A percentile compares a stretch with the other conserved stretches of the same genome.
Conservation (phyloP, 1,284 basidiomycete species). For the Dichomitus squalens region DNA sequence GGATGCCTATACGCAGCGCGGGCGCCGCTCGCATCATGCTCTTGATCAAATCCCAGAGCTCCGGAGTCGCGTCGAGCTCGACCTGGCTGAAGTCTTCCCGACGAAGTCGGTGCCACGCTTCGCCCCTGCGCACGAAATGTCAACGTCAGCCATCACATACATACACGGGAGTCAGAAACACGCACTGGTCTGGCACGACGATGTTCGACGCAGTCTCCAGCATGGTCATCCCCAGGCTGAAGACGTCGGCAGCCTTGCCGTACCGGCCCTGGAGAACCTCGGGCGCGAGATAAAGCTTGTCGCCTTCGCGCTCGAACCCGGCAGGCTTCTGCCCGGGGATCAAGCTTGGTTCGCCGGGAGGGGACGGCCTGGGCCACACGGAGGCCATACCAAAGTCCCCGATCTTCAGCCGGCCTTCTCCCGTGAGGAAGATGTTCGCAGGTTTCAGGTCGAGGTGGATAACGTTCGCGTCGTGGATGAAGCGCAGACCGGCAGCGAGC, state of each 20-base stretch:
- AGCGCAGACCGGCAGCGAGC: conserved; percentile 85
- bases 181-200: conserved; percentile 94
- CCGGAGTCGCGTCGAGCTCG: conserved; percentile 70
- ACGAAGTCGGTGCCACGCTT: conserved; percentile 93
- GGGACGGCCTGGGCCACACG: conserved; percentile 69
- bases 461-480: conserved; percentile 88
- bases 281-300: conserved; percentile 97
- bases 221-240: conserved; percentile 95
- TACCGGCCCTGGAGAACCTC: conserved; percentile 94
- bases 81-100: conserved; percentile 93
- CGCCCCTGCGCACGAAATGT: conserved; percentile 56
- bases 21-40: conserved; percentile 83
- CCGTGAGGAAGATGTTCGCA: conserved; percentile 94
- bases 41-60: conserved; percentile 72
- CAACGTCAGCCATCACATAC: conserved; percentile 4
- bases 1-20: conserved; percentile 57
- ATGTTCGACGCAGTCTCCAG: conserved; percentile 96
- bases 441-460: conserved; percentile 99
- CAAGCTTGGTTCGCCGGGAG: conserved; percentile 32
- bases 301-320: conserved; percentile 92
- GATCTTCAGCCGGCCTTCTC: conserved; percentile 91
- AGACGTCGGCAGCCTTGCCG: conserved; percentile 94
- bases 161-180: conserved; percentile 22
- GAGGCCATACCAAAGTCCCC: conserved; percentile 99
- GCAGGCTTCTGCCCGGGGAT: conserved; percentile 40